Evolutionary conservation across 371 early-diverging fungal genomes (phyloP).

Genomic region (Mortierella sp.): DNA sequence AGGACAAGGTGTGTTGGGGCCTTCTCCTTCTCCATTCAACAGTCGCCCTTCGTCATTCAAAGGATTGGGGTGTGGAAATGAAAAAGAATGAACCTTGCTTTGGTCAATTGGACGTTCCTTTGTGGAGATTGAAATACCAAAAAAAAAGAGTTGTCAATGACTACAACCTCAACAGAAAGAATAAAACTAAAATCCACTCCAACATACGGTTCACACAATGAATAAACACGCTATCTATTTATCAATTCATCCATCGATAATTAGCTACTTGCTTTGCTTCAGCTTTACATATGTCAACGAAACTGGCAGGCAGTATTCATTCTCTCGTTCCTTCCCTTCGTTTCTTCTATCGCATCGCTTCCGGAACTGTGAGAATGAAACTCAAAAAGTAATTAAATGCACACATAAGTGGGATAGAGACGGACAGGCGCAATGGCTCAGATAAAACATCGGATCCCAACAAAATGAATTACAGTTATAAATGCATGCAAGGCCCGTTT

Average conservation of each 20-base stretch:
- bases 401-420: background rate
- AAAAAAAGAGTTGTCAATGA: background rate
- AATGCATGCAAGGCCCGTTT: background rate
- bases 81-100: background rate
- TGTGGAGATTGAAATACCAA: slow-evolving; percentile 1
- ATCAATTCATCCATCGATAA: background rate
- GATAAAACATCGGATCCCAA: background rate
- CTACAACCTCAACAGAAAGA: background rate
- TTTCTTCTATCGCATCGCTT: background rate
- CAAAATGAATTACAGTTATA: background rate
- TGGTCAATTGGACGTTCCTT: background rate
- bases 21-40: background rate
- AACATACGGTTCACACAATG: background rate
- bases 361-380: background rate
- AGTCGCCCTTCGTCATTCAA: background rate
- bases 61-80: background rate
- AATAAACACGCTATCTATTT: background rate
- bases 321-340: background rate
- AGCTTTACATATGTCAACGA: background rate
- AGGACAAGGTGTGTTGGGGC: background rate
- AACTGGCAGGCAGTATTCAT: background rate
- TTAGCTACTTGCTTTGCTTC: background rate
- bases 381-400: background rate
- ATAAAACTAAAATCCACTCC: background rate
- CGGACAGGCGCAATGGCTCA: slow-evolving; percentile 7